Percentiles rank a stretch among this genome's conserved stretches.
Conservation (phyloP, 768 basidiomycete genomes). For the Phylloporus arenicola region DNA sequence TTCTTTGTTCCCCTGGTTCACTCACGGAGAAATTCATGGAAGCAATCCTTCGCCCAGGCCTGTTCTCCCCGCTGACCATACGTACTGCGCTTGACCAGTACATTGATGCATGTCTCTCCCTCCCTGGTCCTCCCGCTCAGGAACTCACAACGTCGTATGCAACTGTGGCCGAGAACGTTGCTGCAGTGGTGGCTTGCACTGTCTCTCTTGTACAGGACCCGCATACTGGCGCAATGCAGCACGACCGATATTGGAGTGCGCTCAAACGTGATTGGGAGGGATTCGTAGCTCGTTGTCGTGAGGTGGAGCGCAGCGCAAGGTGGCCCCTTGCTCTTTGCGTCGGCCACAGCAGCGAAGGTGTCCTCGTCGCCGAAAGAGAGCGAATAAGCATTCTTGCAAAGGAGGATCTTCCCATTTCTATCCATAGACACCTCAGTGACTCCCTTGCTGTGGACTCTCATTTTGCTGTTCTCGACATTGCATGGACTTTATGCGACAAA, state of each 20-base stretch:
- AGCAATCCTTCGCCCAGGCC: conserved; percentile 79
- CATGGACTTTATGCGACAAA: conserved; percentile 59
- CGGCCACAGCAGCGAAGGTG: conserved; percentile 34
- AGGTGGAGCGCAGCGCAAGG: conserved; percentile 81
- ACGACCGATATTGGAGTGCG: conserved; percentile 77
- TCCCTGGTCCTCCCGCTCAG: conserved; percentile 51
- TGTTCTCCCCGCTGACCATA: conserved; percentile 81
- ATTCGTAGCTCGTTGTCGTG: conserved; percentile 84
- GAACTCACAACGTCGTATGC: conserved; percentile 59
- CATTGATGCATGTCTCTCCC: conserved; percentile 61
- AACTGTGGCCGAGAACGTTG: conserved; percentile 69
- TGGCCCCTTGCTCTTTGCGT: conserved; percentile 70
- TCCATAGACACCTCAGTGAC: conserved; percentile 46
- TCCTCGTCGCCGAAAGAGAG: conserved; percentile 73
- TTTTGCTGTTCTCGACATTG: conserved; percentile 52
- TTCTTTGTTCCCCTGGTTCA: conserved; percentile 64
- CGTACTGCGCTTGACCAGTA: conserved; percentile 82
- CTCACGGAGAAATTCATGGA: conserved; percentile 75
- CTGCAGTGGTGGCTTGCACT: conserved; percentile 80
- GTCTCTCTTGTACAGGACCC: conserved; percentile 68
- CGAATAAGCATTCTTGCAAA: conserved; percentile 57
- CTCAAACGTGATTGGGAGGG: conserved; percentile 95
- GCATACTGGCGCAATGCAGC: conserved; percentile 72
- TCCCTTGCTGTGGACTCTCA: conserved; percentile 44
- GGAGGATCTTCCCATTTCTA: conserved; percentile 63